phyloP scores from a whole-genome alignment of 495 filamentous ascomycete species.

The Hypoxylon lienhwacheense region DNA sequence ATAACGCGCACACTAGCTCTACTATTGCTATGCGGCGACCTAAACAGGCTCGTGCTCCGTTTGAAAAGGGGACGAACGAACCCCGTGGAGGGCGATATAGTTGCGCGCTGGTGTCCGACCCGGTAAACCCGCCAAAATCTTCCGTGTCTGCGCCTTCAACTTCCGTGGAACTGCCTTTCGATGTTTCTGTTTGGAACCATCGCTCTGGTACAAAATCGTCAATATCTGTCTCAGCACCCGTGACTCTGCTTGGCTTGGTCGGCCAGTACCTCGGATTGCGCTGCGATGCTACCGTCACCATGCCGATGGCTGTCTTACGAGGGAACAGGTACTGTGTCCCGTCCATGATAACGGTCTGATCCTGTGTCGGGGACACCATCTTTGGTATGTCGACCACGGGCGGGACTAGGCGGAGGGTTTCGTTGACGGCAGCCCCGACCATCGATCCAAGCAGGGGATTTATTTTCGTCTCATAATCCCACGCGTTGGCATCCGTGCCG shows the following conservation, averaged over 20 bases:
- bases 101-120: conserved; percentile 54
- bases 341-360: conserved; percentile 56
- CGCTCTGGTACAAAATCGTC: conserved; percentile 52
- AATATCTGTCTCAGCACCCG: conserved; percentile 42
- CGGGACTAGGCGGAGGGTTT: conserved; percentile 65
- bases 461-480: conserved; percentile 64
- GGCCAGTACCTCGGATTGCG: conserved; percentile 69
- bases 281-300: conserved; percentile 53
- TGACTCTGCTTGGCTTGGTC: conserved; percentile 45
- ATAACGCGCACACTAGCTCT: conserved; percentile 69
- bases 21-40: conserved; percentile 76
- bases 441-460: conserved; percentile 60
- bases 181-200: conserved; percentile 44
- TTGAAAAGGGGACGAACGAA: conserved; percentile 71
- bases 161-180: not conserved
- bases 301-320: conserved; percentile 46
- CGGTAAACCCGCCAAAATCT: conserved; percentile 59
- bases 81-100: conserved; percentile 65
- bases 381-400: conserved; percentile 66
- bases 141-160: conserved; percentile 47
- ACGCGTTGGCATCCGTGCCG: conserved; percentile 52
- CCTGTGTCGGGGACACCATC: conserved; percentile 45
- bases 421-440: conserved; percentile 68
- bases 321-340: conserved; percentile 57
- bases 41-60: conserved; percentile 69